A percentile compares a stretch with the other conserved stretches of the same genome.
These are phyloP conservation scores for Nannochloropsis salina DNA, from an alignment of 108 stramenopile species.

Conservation along the genomic window DNA sequence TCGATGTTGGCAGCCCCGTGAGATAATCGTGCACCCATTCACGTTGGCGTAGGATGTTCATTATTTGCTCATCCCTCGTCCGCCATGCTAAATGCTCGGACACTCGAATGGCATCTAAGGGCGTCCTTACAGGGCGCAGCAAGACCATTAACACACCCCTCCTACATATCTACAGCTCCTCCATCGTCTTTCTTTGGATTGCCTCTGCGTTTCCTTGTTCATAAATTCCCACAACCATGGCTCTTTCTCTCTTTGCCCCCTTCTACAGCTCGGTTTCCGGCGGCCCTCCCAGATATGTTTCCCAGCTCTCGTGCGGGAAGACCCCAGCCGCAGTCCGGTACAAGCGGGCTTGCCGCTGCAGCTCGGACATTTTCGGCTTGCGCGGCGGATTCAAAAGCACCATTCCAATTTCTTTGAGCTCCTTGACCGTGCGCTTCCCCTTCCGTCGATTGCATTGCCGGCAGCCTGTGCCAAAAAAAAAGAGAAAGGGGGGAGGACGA, in stretches of 20 bases:
- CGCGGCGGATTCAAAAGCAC: neutral
- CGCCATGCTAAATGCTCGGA: no score
- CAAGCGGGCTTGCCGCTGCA: slow-evolving; percentile 16
- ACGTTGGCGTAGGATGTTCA: no score
- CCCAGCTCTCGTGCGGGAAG: neutral
- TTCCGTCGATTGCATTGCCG: neutral
- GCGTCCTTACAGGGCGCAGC: no score
- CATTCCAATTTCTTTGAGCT: neutral
- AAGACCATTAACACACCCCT: no score
- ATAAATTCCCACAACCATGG: neutral
- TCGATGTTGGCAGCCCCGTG: no score
- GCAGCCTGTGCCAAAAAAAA: neutral
- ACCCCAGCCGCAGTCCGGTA: neutral
- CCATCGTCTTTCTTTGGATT: neutral
- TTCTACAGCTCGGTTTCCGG: neutral
- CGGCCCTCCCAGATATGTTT: neutral
- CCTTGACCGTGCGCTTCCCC: neutral
- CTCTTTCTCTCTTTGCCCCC: neutral
- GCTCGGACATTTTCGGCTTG: neutral
- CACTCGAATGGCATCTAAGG: no score
- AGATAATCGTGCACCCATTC: no score
- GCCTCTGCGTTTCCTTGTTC: neutral
- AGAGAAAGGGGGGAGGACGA: no score
- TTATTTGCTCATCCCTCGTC: no score
- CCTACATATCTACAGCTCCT: neutral